A percentile compares a stretch with the other conserved stretches of the same genome.
Conservation (phyloP, 169 alveolate species). For the Perkinsus chesapeaki region DNA sequence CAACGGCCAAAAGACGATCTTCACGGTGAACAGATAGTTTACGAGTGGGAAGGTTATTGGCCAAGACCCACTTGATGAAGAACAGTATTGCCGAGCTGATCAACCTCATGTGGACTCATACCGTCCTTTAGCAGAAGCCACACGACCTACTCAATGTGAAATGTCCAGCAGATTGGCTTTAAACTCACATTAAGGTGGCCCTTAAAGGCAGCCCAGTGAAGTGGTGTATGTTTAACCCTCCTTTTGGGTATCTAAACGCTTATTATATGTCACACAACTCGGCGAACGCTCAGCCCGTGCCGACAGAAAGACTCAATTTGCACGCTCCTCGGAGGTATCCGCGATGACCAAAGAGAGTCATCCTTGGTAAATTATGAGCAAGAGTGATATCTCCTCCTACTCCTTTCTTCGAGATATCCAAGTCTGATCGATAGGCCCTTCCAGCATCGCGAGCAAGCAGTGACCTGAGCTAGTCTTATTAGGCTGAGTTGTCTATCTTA, state of each 20-base stretch:
- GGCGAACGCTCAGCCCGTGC: too few species aligned
- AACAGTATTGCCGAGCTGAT: neutral
- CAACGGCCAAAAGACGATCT: too few species aligned
- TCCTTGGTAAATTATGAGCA: neutral
- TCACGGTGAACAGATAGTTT: neutral
- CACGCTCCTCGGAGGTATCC: too few species aligned
- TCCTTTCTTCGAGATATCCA: neutral
- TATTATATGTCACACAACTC: too few species aligned
- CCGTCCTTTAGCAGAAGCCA: neutral
- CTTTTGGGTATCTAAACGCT: neutral
- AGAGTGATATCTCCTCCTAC: neutral
- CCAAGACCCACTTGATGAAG: neutral
- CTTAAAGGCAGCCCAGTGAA: neutral
- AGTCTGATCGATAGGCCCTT: neutral
- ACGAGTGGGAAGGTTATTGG: neutral
- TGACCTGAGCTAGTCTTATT: neutral
- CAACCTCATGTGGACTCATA: neutral
- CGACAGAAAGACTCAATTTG: too few species aligned
- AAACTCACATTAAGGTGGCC: neutral
- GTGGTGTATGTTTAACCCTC: neutral
- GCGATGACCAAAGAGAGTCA: too few species aligned
- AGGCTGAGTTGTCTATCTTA: neutral
- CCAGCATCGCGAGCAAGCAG: neutral
- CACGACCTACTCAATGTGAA: neutral
- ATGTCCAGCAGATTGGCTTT: neutral